Percentiles rank a stretch among this genome's conserved stretches.
Evolutionary conservation across 2,329 filamentous ascomycete genomes (phyloP).

Genomic region (Beauveria rudraprayagi): DNA sequence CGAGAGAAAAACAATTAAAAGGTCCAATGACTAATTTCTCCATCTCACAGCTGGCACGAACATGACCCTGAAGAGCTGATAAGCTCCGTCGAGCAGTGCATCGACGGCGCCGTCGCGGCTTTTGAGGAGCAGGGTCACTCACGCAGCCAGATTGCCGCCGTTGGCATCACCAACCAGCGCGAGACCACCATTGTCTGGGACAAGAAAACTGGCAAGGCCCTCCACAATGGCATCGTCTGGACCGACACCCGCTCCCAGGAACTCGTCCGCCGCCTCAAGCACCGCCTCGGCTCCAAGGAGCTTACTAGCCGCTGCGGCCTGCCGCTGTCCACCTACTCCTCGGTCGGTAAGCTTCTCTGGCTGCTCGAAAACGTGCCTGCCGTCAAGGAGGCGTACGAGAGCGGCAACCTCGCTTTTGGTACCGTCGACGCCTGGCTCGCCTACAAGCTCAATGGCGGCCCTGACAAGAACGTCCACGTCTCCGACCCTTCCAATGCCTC

Average conservation of each 20-base stretch:
- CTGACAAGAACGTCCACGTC: constrained; percentile 57
- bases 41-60: constrained; percentile 63
- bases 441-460: constrained; percentile 69
- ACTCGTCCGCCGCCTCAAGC: constrained; percentile 65
- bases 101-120: constrained; percentile 61
- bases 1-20: background rate
- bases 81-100: constrained; percentile 64
- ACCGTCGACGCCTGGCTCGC: constrained; percentile 77
- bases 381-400: constrained; percentile 64
- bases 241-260: constrained; percentile 70
- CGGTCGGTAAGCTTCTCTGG: constrained; percentile 71
- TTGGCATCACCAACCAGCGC: constrained; percentile 78
- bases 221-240: constrained; percentile 80
- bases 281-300: constrained; percentile 56
- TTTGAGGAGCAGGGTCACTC: constrained; percentile 63
- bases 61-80: constrained; percentile 72
- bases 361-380: constrained; percentile 59
- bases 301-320: constrained; percentile 63
- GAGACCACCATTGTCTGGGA: constrained; percentile 80
- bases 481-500: constrained; percentile 79
- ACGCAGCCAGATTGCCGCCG: constrained; percentile 59
- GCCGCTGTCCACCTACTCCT: constrained; percentile 75
- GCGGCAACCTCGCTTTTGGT: constrained; percentile 64
- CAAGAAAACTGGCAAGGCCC: constrained; percentile 62
- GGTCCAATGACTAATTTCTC: background rate